Base-by-base conservation (phyloP, 345 rosid species). In the Gossypium rotundifolium region DNA sequence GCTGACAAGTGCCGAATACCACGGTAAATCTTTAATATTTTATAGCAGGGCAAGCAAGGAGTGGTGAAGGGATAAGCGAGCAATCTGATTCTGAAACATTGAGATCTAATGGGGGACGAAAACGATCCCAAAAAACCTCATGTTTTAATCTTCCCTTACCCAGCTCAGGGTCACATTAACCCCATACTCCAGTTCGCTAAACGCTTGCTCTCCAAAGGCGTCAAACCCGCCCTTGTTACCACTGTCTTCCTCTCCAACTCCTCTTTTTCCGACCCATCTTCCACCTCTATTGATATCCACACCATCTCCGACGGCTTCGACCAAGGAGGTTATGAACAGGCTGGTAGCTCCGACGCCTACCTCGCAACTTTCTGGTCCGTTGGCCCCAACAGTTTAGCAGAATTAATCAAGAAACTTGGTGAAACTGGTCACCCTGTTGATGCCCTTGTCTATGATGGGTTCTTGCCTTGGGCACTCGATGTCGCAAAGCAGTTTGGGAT, bases 111-210 rank as follows among this genome's bases (percentile, higher is more conserved):
- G 44, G 78, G 9, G 55, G 42, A 42, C 3, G 55, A 9, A 42
- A 73, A 25, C 27, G 40, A 4, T 20, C 14, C n/a, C 60, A 13
- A 18, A 72, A 63, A 11, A 33, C 57, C 76, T 65, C 83, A 81
- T 53, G 74, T 42, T 51, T 25, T 84, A 6, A 16, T 79, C 52
- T 13, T 84, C 40, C 81, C 83, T 0, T 73, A 75, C 61, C 77
- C 84, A 0, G 61, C 54, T 18, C 87, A 84, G 42, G 85, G 87
- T 10, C 87, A 81, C 74, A 73, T 84, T 11, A 81, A 77, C 60
- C 83, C 83, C 7, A 57, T 79, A 75, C 71, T 84, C 6, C 76
- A 79, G 40, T 81, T 81, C 44, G 72, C 81, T 14, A 84, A 81
- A 40, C 84, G 87, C 62, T 58, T 58, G 16, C 16, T 58, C 7